Percentiles rank a stretch among this genome's conserved stretches.
Conservation (phyloP, 805 yeast species). For the Jamesozyma gamospora region DNA sequence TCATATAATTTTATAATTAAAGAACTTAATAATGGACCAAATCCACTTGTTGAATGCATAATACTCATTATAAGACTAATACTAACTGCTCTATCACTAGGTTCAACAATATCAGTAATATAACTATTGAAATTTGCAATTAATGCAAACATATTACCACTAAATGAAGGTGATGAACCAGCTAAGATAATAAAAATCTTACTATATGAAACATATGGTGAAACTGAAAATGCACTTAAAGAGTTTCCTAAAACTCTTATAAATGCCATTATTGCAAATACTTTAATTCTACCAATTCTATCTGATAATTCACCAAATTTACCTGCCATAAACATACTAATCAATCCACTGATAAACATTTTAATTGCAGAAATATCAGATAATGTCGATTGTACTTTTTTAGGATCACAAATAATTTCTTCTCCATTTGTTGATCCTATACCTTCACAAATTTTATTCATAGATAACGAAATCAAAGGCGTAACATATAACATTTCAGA, state of each 20-base stretch:
- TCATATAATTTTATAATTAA: slow-evolving; percentile 22
- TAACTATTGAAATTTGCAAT: slow-evolving; percentile 58
- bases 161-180: slow-evolving; percentile 37
- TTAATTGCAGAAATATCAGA: slow-evolving; percentile 42
- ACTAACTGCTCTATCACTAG: slow-evolving; percentile 45
- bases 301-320: slow-evolving; percentile 58
- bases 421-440: slow-evolving; percentile 20
- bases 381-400: slow-evolving; percentile 34
- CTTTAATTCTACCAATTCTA: slow-evolving; percentile 48
- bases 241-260: slow-evolving; percentile 18
- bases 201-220: slow-evolving; percentile 31
- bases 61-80: slow-evolving; percentile 53
- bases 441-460: slow-evolving; percentile 34
- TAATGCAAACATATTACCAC: slow-evolving; percentile 56
- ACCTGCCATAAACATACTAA: slow-evolving; percentile 46
- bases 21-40: slow-evolving; percentile 57
- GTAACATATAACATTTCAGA: slow-evolving; percentile 33
- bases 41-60: slow-evolving; percentile 48
- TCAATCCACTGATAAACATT: slow-evolving; percentile 34
- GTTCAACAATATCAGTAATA: slow-evolving; percentile 61
- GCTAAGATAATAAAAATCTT: slow-evolving; percentile 34
- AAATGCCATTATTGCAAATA: slow-evolving; percentile 31
- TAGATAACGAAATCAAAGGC: slow-evolving; percentile 30
- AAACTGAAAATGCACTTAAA: slow-evolving; percentile 20
- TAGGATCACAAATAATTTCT: slow-evolving; percentile 28